Percentiles rank a stretch among this genome's conserved stretches.
Evolutionary conservation across 2,329 filamentous ascomycete species (phyloP).

Genomic region (Dothistroma pini): DNA sequence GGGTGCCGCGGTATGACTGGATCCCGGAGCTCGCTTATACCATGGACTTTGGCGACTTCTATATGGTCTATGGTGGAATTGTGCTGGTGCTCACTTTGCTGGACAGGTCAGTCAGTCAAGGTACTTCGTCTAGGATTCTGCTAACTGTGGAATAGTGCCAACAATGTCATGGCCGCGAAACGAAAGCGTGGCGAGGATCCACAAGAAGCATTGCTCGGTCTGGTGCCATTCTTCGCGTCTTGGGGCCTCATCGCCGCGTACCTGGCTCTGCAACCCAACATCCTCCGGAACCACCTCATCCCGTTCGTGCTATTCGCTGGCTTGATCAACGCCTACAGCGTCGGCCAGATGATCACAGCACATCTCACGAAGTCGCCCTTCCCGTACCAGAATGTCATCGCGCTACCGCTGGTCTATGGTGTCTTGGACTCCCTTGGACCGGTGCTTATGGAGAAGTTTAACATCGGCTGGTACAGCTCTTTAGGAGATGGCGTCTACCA

Average conservation of each 20-base stretch:
- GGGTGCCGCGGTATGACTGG: slow-evolving; percentile 59
- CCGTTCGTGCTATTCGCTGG: slow-evolving; percentile 88
- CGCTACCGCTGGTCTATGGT: slow-evolving; percentile 71
- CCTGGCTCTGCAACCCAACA: slow-evolving; percentile 77
- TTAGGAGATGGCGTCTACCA: slow-evolving; percentile 73
- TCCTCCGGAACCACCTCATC: slow-evolving; percentile 77
- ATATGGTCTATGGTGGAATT: slow-evolving; percentile 78
- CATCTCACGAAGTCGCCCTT: slow-evolving; percentile 85
- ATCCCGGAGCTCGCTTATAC: slow-evolving; percentile 72
- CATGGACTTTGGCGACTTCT: slow-evolving; percentile 86
- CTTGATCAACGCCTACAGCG: slow-evolving; percentile 82
- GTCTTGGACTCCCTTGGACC: slow-evolving; percentile 80
- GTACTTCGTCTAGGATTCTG: neutral
- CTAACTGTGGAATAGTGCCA: slow-evolving; percentile 49
- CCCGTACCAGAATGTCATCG: slow-evolving; percentile 84
- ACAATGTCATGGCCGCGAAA: slow-evolving; percentile 80
- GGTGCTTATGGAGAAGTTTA: slow-evolving; percentile 48
- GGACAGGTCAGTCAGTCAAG: slow-evolving; percentile 50
- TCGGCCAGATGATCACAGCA: slow-evolving; percentile 92
- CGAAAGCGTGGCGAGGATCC: slow-evolving; percentile 68
- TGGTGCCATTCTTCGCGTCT: slow-evolving; percentile 73
- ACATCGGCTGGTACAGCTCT: slow-evolving; percentile 69
- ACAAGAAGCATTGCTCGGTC: slow-evolving; percentile 72
- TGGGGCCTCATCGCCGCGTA: slow-evolving; percentile 78
- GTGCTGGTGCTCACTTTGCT: slow-evolving; percentile 83